Base-by-base conservation (phyloP, 192 early-diverging fungal species). In the Gamsiella multidivaricata region DNA sequence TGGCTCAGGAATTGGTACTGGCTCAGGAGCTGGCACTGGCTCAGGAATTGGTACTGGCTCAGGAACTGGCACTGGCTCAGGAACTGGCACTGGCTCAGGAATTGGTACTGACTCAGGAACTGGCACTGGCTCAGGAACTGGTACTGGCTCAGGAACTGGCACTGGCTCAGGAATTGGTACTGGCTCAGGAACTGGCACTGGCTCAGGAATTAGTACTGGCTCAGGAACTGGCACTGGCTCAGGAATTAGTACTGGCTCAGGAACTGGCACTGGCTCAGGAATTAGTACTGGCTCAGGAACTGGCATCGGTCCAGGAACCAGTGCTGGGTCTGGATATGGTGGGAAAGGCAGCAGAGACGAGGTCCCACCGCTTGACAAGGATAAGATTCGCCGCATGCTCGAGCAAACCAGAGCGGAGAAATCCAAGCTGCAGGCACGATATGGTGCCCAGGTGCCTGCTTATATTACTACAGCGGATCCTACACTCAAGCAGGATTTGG, bases 61-160 rank as follows among this genome's bases (percentile, higher is more conserved):
- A 10, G 45, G 45, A 5, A 46, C 45, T 46, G 45, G 45, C 45
- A 12, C 45, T 18, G 45, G 45, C 45, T 31, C 14, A 53, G 46
- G 46, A 2, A 32, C 54, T 4, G 54, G 57, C 8, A 29, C 41
- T 6, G 25, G 41, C 26, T 3, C 22, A 12, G 53, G 53, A 9
- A 10, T 14, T 31, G 53, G 53, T 18, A n/a, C n/a, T n/a, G n/a
- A n/a, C n/a, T n/a, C n/a, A n/a, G n/a, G n/a, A n/a, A 68, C 63
- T 26, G 79, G 79, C 7, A 67, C 70, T 47, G 79, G 79, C 15
- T 42, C 59, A 25, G 17, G 61, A 25, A 39, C 45, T 46, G n/a
- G n/a, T n/a, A n/a, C n/a, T n/a, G 32, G 51, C 23, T 41, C 23
- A 45, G 68, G 56, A 45, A 15, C 25, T 28, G 65, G 65, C 32